Base-by-base conservation (phyloP, 805 yeast species). In the Maudiozyma barnettii region DNA sequence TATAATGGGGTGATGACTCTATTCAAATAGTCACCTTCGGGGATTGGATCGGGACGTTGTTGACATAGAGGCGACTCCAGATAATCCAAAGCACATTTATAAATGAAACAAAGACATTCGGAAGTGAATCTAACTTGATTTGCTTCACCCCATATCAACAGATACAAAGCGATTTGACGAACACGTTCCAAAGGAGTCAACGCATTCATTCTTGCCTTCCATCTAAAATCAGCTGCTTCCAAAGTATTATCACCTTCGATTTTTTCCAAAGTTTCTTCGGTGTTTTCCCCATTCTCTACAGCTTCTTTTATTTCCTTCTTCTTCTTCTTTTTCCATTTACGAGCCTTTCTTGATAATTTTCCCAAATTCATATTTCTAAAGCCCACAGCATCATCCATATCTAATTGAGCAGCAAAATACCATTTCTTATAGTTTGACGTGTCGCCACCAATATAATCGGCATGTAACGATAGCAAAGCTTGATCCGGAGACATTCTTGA, bases 51-150 rank as follows among this genome's bases (percentile, higher is more conserved):
- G 43, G 73, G 75, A 69, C 88, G 81, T 68, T 86, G 89, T 73
- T 86, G 95, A 71, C 97, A 89, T 61, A 84, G 81, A 46, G 95
- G 95, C 47, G 96, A 86, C 52, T 78, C 71, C 64, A 88, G 75
- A 70, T 93, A 90, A 69, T 93, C 99, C 55, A 77, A 76, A 49
- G 97, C 96, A 67, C 95, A 86, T 74, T 95, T 91, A 78, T 81
- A 95, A 62, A 93, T 82, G 77, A 85, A 93, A 77, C 96, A 87
- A 53, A 93, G 72, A 71, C 84, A 77, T 74, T 89, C 97, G 20
- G 85, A 75, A 48, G 93, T 84, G 72, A 93, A 93, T 70, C 99
- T 84, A 49, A 91, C 95, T 73, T 85, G 93, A 69, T 85, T 85
- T 33, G 93, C 90, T 71, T 85, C 95, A 73, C 95, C 95, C 95